A percentile compares a stretch with the other conserved stretches of the same genome.
Evolutionary conservation across 192 early-diverging fungal species (phyloP).

Genomic region (Bifiguratus adelaidae): DNA sequence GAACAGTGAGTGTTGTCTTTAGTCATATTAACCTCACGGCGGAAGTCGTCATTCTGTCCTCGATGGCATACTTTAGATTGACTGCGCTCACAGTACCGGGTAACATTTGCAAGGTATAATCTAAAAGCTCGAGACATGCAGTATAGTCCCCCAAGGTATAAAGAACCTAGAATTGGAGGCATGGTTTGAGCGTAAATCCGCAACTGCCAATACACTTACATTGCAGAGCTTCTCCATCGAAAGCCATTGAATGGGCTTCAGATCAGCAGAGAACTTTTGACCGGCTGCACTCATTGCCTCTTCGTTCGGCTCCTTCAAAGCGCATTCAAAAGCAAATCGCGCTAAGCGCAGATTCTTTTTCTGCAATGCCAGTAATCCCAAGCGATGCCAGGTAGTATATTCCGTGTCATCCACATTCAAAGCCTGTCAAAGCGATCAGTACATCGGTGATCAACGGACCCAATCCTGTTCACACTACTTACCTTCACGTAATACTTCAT

Average conservation of each 20-base stretch:
- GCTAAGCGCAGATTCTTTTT: constrained; percentile 11
- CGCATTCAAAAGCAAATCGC: constrained; percentile 14
- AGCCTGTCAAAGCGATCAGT: constrained; percentile 5
- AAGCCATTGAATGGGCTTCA: constrained; percentile 16
- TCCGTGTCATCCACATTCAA: constrained; percentile 17
- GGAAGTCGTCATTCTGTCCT: no score
- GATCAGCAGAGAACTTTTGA: not conserved
- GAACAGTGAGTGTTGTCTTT: no score
- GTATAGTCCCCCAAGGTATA: constrained; percentile 28
- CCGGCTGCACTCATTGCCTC: not conserved
- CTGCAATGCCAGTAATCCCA: constrained; percentile 8
- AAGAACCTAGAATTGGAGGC: constrained; percentile 12
- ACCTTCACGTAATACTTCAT: constrained; percentile 33
- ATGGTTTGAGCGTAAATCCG: not conserved
- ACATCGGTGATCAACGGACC: not conserved
- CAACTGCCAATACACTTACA: not conserved
- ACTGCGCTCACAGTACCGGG: no score
- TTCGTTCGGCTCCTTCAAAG: not conserved
- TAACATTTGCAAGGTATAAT: no score
- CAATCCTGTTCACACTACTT: not conserved
- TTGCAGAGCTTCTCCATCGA: constrained; percentile 16
- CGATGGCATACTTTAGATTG: no score
- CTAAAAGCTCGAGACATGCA: constrained; percentile 22
- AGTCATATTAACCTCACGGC: no score
- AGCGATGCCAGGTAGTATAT: constrained; percentile 12